phyloP scores from a whole-genome alignment of 1,284 basidiomycete species.

The Sanghuangporus sanghuang region DNA sequence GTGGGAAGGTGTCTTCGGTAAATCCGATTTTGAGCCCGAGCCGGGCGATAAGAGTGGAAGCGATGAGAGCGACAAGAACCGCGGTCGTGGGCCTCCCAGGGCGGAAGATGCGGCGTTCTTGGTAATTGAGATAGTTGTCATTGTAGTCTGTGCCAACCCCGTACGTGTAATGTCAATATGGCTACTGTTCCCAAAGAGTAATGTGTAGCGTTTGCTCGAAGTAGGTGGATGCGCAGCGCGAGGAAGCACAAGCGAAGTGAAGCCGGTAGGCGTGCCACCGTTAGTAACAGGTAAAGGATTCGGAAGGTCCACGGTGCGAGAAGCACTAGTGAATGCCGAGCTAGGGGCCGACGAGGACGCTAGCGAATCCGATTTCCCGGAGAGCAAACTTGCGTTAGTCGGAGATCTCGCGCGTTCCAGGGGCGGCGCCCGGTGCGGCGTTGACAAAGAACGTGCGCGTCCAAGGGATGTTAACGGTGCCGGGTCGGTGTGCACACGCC shows the following conservation, averaged over 20 bases:
- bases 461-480: background rate
- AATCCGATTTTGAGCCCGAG: constrained; percentile 13
- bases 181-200: constrained; percentile 30
- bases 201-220: constrained; percentile 25
- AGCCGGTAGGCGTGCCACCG: constrained; percentile 47
- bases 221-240: constrained; percentile 41
- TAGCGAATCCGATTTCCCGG: constrained; percentile 2
- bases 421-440: constrained; percentile 1
- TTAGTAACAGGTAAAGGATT: constrained; percentile 25
- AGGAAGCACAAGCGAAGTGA: constrained; percentile 68
- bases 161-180: constrained; percentile 66
- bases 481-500: constrained; percentile 24
- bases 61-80: constrained; percentile 13
- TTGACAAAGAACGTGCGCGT: constrained; percentile 18
- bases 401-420: background rate
- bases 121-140: constrained; percentile 75
- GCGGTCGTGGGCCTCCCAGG: constrained; percentile 6
- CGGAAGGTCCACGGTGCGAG: constrained; percentile 28
- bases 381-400: background rate
- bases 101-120: constrained; percentile 16
- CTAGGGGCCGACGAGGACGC: background rate
- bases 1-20: constrained; percentile 35
- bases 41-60: constrained; percentile 18
- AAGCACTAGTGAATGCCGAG: constrained; percentile 19
- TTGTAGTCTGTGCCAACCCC: constrained; percentile 77